Evolutionary conservation across 768 basidiomycete genomes (phyloP), one percentile per base, ranked within the genome.

Genomic region (Rhodocollybia butyracea): DNA sequence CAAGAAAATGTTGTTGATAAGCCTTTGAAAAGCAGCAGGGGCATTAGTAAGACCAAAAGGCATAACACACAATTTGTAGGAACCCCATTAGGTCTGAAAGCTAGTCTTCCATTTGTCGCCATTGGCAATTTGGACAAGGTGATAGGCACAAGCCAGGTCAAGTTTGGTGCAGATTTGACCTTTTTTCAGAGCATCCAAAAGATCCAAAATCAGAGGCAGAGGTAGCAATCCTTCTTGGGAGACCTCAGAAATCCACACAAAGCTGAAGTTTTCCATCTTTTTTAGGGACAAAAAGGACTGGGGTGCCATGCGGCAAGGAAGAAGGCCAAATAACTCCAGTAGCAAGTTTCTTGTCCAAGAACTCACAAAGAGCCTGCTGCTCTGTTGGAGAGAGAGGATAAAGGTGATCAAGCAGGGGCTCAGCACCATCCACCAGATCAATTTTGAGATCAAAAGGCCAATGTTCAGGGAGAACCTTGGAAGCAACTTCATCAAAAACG

Each of bases 1-100:
- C 27, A 11, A 77, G 55, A 76, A 67, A 17, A 79, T 64, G 50
- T 79, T 67, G 50, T 80, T 74, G 58, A 80, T 68, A 39, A 80
- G 70, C 0, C 67, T 58, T n/a, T 82, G 69, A 24, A 71, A 66
- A 0, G 68, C 70, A 1, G 58, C 43, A 3, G 65, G 64, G 15
- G 76, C 64, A 51, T 80, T 76, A 30, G 59, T 69, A 17, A 68
- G 47, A 0, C 72, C 71, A 43, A 65, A 76, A 47, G 67, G 76
- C 74, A 74, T 78, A 29, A 73, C 75, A 21, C 58, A 57, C 34
- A 57, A 73, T 64, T 79, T 66, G 42, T 66, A 78, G 1, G 68
- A 59, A 1, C 77, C 76, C 5, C 58, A 58, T 15, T 66, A 57
- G 0, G 71, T 75, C 2, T 60, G 45, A 58, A 83, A 73, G 15